phyloP scores from a whole-genome alignment of 164 flowering plant genomes.

The Liriodendron chinense region DNA sequence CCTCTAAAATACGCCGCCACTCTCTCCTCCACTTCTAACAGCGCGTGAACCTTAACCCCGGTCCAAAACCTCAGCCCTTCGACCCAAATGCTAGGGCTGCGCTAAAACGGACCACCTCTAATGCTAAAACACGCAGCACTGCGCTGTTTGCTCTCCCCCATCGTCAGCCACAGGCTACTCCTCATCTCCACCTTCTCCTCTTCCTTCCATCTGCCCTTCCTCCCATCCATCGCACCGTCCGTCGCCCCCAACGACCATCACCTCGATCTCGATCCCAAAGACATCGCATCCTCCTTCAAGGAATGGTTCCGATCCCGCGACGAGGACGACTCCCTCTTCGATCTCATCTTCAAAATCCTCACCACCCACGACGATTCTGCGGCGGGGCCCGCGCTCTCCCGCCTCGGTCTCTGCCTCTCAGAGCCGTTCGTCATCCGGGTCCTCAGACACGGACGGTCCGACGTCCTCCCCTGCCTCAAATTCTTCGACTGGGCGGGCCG shows the following conservation, averaged over 20 bases:
- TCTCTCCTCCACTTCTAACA: too few species aligned
- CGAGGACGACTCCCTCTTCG: conserved; percentile 20
- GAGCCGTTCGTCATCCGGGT: conserved; percentile 53
- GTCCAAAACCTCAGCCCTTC: too few species aligned
- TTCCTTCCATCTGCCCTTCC: background rate
- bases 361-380: background rate
- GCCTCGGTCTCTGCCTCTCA: conserved; percentile 36
- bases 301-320: conserved; percentile 47
- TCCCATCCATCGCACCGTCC: background rate
- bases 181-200: conserved; percentile 2
- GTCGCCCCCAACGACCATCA: background rate
- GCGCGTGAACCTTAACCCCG: too few species aligned
- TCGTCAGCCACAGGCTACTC: background rate
- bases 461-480: conserved; percentile 57
- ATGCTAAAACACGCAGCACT: background rate
- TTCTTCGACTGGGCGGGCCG: conserved; percentile 95
- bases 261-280: conserved; percentile 8
- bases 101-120: too few species aligned
- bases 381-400: conserved; percentile 36
- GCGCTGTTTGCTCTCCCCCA: background rate
- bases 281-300: conserved; percentile 33
- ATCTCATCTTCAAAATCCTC: conserved; percentile 38
- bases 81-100: too few species aligned
- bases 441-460: conserved; percentile 13
- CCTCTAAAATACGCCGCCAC: too few species aligned